phyloP scores from a whole-genome alignment of 192 early-diverging fungal genomes.

The Coemansia sp. region DNA sequence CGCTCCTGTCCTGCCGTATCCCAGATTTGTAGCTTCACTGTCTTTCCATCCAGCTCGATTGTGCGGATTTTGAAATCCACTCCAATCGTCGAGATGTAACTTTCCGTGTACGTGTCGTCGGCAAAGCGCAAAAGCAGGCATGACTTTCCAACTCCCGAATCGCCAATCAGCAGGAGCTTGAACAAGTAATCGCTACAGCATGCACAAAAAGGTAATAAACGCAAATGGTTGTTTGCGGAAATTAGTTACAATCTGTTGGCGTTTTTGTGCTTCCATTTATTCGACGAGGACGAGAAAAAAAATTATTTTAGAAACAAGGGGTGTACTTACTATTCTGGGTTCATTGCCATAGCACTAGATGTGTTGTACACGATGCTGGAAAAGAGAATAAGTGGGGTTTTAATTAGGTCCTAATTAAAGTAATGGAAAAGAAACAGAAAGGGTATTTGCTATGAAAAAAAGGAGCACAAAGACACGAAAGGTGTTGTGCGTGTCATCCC shows the following conservation, averaged over 20 bases:
- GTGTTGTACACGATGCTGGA: neutral
- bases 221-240: neutral
- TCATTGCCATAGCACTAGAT: constrained; percentile 20
- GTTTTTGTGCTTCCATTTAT: no score
- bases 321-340: constrained; percentile 53
- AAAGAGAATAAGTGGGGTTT: neutral
- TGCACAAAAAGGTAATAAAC: neutral
- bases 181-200: constrained; percentile 92
- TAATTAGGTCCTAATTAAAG: neutral
- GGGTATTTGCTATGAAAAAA: neutral
- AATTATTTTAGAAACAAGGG: neutral
- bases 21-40: constrained; percentile 98
- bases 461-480: neutral
- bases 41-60: constrained; percentile 98
- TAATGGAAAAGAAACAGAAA: neutral
- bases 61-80: constrained; percentile 99
- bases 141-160: constrained; percentile 98
- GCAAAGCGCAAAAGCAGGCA: constrained; percentile 96
- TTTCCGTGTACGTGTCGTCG: constrained; percentile 98
- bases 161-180: constrained; percentile 98
- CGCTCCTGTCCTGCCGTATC: constrained; percentile 99
- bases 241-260: neutral
- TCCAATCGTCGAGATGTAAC: constrained; percentile 98
- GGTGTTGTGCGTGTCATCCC: neutral
- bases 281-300: no score